Percentiles rank a stretch among this genome's conserved stretches.
These are phyloP conservation scores for Hylodesmum podocarpum DNA, from an alignment of 306 rosid species.

Conservation along the genomic window DNA sequence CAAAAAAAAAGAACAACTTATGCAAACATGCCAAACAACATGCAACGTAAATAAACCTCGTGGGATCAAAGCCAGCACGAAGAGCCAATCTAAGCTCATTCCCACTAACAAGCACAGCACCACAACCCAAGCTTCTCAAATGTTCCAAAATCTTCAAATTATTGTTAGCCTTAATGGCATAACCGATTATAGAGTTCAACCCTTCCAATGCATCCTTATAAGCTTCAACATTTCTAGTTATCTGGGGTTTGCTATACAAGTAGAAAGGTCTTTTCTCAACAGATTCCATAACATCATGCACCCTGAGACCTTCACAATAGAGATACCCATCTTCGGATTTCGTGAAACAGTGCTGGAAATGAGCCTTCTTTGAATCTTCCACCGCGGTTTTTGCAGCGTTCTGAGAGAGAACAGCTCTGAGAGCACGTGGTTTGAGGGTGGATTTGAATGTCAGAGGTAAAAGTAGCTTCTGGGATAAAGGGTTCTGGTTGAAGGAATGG, in stretches of 20 bases:
- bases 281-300: conserved; percentile 86
- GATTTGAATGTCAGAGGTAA: conserved; percentile 35
- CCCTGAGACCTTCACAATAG: conserved; percentile 63
- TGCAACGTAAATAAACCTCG: conserved; percentile 43
- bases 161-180: conserved; percentile 93
- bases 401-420: conserved; percentile 65
- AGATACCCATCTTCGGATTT: conserved; percentile 85
- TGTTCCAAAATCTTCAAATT: conserved; percentile 89
- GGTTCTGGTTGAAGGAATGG: conserved; percentile 38
- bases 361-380: conserved; percentile 30
- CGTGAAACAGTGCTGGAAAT: conserved; percentile 71
- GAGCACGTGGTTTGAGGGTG: conserved; percentile 32
- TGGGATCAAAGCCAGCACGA: conserved; percentile 85
- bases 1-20: neutral
- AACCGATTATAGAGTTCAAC: conserved; percentile 69
- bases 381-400: conserved; percentile 41
- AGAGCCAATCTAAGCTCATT: conserved; percentile 86
- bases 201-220: conserved; percentile 80
- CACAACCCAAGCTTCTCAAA: conserved; percentile 80
- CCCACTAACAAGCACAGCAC: conserved; percentile 98
- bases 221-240: conserved; percentile 83
- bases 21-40: neutral
- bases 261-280: conserved; percentile 88
- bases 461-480: conserved; percentile 34
- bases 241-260: conserved; percentile 86